Conservation (phyloP, 768 basidiomycete genomes). For the Dictyophora rubrovolvata region DNA sequence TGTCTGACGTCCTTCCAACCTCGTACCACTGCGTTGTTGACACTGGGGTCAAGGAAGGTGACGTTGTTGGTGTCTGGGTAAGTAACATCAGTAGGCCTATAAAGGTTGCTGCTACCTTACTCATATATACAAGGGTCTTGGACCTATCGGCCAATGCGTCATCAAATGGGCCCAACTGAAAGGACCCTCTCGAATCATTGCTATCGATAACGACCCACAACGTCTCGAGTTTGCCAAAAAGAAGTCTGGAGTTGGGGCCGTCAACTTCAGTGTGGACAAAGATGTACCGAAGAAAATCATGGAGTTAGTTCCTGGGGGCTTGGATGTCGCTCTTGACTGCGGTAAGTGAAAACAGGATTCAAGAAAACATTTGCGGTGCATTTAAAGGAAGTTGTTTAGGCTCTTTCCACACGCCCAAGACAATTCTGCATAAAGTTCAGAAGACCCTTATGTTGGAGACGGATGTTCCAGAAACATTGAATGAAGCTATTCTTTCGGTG, state of each 20-base stretch:
- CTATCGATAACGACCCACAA: constrained; percentile 51
- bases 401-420: constrained; percentile 66
- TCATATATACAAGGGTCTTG: constrained; percentile 37
- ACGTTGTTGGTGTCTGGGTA: constrained; percentile 65
- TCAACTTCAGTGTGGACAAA: constrained; percentile 42
- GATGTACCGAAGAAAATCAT: constrained; percentile 44
- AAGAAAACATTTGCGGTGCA: neutral
- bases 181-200: constrained; percentile 61
- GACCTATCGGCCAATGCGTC: constrained; percentile 55
- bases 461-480: constrained; percentile 55
- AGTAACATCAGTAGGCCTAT: constrained; percentile 14
- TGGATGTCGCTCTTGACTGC: constrained; percentile 55
- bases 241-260: constrained; percentile 38
- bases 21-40: constrained; percentile 68
- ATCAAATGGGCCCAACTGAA: constrained; percentile 55
- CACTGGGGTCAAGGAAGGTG: constrained; percentile 62
- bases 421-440: constrained; percentile 52
- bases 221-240: constrained; percentile 37
- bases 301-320: constrained; percentile 52
- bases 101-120: neutral
- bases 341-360: constrained; percentile 15
- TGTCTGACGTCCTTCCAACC: constrained; percentile 58
- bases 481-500: constrained; percentile 38
- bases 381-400: constrained; percentile 20
- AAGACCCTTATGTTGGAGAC: constrained; percentile 68